These are phyloP conservation scores for Alternaria burnsii DNA, from an alignment of 2,329 filamentous ascomycete species.

Conservation along the genomic window DNA sequence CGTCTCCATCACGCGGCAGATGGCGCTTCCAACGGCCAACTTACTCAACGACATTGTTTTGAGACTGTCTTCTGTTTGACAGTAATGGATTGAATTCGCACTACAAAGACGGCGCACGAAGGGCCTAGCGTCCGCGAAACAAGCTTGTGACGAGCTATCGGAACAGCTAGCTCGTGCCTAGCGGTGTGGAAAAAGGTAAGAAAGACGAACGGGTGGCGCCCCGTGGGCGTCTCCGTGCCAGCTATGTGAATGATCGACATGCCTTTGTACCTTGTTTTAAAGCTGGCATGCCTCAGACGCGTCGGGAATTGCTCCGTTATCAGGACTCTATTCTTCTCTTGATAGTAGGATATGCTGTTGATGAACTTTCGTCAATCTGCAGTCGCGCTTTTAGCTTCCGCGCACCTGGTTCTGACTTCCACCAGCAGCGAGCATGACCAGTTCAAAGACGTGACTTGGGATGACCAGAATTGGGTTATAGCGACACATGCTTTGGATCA, in stretches of 20 bases:
- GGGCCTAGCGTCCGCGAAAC: neutral
- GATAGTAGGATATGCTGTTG: slow-evolving; percentile 9
- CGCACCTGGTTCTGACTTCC: slow-evolving; percentile 15
- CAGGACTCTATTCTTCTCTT: slow-evolving; percentile 3
- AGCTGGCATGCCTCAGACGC: slow-evolving; percentile 6
- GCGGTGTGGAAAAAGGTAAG: slow-evolving; percentile 19
- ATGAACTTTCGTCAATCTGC: slow-evolving; percentile 10
- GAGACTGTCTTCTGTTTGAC: neutral
- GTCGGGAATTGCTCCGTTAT: neutral
- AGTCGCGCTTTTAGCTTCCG: slow-evolving; percentile 22
- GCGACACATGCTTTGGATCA: slow-evolving; percentile 63
- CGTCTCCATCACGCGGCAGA: neutral
- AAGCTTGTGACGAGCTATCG: slow-evolving; percentile 11
- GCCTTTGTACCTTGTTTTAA: slow-evolving; percentile 19
- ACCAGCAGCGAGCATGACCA: slow-evolving; percentile 33
- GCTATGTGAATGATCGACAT: slow-evolving; percentile 13
- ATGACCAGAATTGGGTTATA: slow-evolving; percentile 66
- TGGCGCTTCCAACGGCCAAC: neutral
- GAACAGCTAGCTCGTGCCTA: slow-evolving; percentile 9
- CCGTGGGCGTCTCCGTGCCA: slow-evolving; percentile 4
- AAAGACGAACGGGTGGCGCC: slow-evolving; percentile 10
- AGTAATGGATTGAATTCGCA: neutral
- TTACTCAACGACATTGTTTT: neutral
- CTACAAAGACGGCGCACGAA: neutral
- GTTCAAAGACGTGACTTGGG: slow-evolving; percentile 62